A percentile compares a stretch with the other conserved stretches of the same genome.
Conservation (phyloP, 331 rosid genomes). For the Rosa hybrid region DNA sequence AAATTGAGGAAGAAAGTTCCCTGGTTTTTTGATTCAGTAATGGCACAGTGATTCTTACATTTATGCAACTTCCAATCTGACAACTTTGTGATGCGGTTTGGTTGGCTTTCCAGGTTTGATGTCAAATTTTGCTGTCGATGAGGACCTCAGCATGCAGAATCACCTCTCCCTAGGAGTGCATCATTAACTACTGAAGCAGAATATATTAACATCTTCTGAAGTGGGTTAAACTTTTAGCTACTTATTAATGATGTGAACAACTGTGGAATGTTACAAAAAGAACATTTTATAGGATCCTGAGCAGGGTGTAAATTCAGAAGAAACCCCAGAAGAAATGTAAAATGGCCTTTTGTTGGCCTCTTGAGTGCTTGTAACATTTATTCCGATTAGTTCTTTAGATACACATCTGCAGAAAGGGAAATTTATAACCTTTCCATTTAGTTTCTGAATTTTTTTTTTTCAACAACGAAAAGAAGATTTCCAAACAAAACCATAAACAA, state of each 20-base stretch:
- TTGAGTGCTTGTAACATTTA: conserved; percentile 20
- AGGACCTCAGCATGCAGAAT: neutral
- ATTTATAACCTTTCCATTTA: neutral
- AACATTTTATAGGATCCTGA: neutral
- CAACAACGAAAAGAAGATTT: too few relatives aligned
- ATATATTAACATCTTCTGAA: conserved; percentile 2
- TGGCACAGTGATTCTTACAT: neutral
- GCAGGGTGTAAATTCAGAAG: conserved; percentile 14
- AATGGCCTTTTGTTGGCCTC: conserved; percentile 6
- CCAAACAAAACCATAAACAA: too few relatives aligned
- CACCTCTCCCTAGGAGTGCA: neutral
- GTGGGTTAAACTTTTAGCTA: neutral
- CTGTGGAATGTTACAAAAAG: neutral
- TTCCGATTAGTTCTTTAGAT: conserved; percentile 16
- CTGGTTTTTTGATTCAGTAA: neutral
- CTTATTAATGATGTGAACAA: conserved; percentile 11
- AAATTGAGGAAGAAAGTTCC: neutral
- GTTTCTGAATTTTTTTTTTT: neutral
- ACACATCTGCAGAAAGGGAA: neutral
- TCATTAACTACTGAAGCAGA: conserved; percentile 8
- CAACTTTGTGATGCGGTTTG: neutral
- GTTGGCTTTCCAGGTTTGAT: conserved; percentile 25
- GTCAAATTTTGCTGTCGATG: neutral
- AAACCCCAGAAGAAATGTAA: neutral
- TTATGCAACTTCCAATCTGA: neutral